phyloP scores from a whole-genome alignment of 345 rosid species.

The Firmiana major region DNA sequence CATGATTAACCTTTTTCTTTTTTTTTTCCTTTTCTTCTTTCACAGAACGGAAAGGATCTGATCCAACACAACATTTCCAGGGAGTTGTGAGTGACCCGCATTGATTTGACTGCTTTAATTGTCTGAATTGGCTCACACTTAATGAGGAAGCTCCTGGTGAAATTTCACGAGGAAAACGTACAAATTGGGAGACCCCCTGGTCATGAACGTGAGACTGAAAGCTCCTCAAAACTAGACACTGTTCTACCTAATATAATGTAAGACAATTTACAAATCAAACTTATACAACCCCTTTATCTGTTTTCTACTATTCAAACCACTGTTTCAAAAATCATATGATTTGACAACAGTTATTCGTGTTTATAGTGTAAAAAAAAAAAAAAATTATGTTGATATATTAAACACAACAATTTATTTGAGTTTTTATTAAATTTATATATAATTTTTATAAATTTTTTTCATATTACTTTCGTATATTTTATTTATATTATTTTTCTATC shows the following conservation, averaged over 20 bases:
- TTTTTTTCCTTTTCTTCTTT: not conserved
- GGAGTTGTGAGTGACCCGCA: not conserved
- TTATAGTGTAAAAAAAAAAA: not conserved
- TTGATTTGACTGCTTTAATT: constrained; percentile 16
- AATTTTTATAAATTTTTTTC: too few relatives aligned
- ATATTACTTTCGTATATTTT: too few relatives aligned
- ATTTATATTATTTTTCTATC: too few relatives aligned
- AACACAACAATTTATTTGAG: too few relatives aligned
- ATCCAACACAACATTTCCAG: not conserved
- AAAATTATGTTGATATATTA: not conserved
- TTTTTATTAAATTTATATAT: too few relatives aligned
- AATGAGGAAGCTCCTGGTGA: not conserved
- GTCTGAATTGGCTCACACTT: not conserved
- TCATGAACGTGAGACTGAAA: not conserved
- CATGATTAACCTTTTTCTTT: not conserved
- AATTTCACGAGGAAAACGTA: not conserved
- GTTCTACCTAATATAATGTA: constrained; percentile 29
- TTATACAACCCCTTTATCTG: constrained; percentile 1
- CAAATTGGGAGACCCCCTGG: too few relatives aligned
- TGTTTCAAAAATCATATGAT: not conserved
- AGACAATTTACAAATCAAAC: constrained; percentile 33
- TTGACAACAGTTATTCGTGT: not conserved
- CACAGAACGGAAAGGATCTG: not conserved
- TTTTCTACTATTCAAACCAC: not conserved
- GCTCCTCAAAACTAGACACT: constrained; percentile 4